Evolutionary conservation across 345 rosid species (phyloP).

Genomic region (Hypericum androsaemum): DNA sequence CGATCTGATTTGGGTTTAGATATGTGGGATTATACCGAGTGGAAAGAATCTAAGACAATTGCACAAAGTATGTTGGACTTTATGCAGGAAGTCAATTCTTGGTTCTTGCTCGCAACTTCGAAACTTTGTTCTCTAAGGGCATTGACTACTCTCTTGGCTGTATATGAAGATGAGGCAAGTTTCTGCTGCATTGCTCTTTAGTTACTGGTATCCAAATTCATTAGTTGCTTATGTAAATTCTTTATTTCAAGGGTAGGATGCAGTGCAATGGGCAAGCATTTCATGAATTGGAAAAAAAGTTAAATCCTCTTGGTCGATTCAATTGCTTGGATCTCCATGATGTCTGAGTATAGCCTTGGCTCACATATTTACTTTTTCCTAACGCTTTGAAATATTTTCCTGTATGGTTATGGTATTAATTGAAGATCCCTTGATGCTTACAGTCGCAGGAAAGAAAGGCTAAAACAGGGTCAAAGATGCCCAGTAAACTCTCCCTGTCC

Average conservation of each 20-base stretch:
- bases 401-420: conserved; percentile 4
- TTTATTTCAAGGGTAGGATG: too few species aligned
- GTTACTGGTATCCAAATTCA: too few species aligned
- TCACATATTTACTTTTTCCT: too few species aligned
- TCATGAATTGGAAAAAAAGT: too few species aligned
- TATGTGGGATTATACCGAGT: conserved; percentile 68
- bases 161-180: conserved; percentile 63
- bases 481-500: conserved; percentile 38
- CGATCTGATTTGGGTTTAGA: conserved; percentile 47
- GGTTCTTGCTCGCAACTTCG: conserved; percentile 52
- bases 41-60: conserved; percentile 56
- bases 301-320: too few species aligned
- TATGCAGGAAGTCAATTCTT: conserved; percentile 57
- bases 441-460: conserved; percentile 40
- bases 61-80: conserved; percentile 52
- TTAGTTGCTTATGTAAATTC: too few species aligned
- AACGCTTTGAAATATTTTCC: not conserved
- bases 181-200: conserved; percentile 9
- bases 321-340: too few species aligned
- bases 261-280: too few species aligned
- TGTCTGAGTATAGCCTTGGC: too few species aligned
- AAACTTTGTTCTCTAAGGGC: conserved; percentile 58
- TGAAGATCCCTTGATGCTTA: conserved; percentile 4
- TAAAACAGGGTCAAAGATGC: conserved; percentile 28
- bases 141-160: conserved; percentile 42